Evolutionary conservation across 441 rosid genomes (phyloP).

Genomic region (Pelargonium citronellum): DNA sequence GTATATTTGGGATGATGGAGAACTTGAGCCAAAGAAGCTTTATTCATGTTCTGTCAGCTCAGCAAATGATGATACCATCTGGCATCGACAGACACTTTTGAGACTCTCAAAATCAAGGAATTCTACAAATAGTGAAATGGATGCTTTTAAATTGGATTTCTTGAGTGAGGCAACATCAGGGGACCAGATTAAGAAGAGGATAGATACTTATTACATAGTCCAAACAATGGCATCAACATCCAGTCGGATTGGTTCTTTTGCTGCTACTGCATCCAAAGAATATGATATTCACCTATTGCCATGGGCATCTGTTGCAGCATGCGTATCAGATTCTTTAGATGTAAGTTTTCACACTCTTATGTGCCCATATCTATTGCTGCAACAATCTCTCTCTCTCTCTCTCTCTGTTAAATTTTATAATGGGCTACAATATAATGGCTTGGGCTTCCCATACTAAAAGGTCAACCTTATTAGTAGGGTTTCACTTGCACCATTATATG

Average conservation of each 20-base stretch:
- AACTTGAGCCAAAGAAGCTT: slow-evolving; percentile 60
- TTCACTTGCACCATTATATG: too few relatives aligned
- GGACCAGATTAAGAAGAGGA: slow-evolving; percentile 44
- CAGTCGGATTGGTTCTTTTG: slow-evolving; percentile 74
- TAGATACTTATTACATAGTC: slow-evolving; percentile 64
- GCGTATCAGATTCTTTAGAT: slow-evolving; percentile 60
- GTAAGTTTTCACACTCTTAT: slow-evolving; percentile 35
- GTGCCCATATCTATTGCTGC: slow-evolving; percentile 5
- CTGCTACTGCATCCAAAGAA: slow-evolving; percentile 81
- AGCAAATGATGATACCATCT: slow-evolving; percentile 43
- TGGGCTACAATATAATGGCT: too few relatives aligned
- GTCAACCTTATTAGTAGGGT: too few relatives aligned
- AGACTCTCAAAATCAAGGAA: slow-evolving; percentile 55
- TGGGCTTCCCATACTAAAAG: too few relatives aligned
- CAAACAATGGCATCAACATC: slow-evolving; percentile 84
- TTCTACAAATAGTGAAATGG: slow-evolving; percentile 46
- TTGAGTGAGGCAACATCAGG: slow-evolving; percentile 56
- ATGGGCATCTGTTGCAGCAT: slow-evolving; percentile 97
- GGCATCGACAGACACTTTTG: slow-evolving; percentile 79
- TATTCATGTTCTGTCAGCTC: slow-evolving; percentile 55
- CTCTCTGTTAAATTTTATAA: too few relatives aligned
- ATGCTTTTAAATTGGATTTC: slow-evolving; percentile 68
- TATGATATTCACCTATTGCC: slow-evolving; percentile 91
- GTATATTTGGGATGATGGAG: slow-evolving; percentile 76
- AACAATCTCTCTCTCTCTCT: slow-evolving; percentile 8